A percentile compares a stretch with the other conserved stretches of the same genome.
These are phyloP conservation scores for Fusarium humuli DNA, from an alignment of 2,329 filamentous ascomycete species.

Conservation along the genomic window DNA sequence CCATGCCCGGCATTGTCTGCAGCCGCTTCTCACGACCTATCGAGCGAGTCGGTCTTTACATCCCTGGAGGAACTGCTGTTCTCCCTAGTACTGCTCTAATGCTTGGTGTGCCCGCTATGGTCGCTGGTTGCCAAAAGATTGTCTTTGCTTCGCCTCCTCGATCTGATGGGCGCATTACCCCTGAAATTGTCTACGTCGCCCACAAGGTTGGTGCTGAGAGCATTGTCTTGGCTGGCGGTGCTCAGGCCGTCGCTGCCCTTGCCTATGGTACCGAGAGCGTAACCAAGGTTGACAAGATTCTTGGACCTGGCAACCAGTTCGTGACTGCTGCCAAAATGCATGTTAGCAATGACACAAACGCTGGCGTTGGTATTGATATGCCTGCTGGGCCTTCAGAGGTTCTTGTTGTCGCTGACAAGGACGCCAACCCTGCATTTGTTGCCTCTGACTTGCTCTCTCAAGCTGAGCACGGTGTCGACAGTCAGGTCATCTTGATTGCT, in stretches of 20 bases:
- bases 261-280: constrained; percentile 96
- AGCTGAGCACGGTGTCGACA: constrained; percentile 96
- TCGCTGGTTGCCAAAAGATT: constrained; percentile 95
- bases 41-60: constrained; percentile 94
- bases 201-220: constrained; percentile 97
- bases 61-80: constrained; percentile 97
- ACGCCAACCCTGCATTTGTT: constrained; percentile 92
- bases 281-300: constrained; percentile 97
- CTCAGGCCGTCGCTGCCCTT: constrained; percentile 95
- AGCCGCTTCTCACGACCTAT: constrained; percentile 93
- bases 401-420: constrained; percentile 90
- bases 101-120: constrained; percentile 97
- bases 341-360: constrained; percentile 96
- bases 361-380: constrained; percentile 97
- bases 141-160: constrained; percentile 93
- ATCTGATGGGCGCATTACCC: constrained; percentile 88
- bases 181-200: constrained; percentile 96
- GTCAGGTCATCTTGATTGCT: constrained; percentile 91
- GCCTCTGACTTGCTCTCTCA: constrained; percentile 95
- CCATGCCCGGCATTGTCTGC: constrained; percentile 97
- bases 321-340: constrained; percentile 99
- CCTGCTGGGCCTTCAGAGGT: constrained; percentile 96
- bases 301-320: constrained; percentile 97
- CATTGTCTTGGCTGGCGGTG: constrained; percentile 94
- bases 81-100: constrained; percentile 96